Conservation (phyloP, 129 eudicot species). For the Cynara cardunculus region DNA sequence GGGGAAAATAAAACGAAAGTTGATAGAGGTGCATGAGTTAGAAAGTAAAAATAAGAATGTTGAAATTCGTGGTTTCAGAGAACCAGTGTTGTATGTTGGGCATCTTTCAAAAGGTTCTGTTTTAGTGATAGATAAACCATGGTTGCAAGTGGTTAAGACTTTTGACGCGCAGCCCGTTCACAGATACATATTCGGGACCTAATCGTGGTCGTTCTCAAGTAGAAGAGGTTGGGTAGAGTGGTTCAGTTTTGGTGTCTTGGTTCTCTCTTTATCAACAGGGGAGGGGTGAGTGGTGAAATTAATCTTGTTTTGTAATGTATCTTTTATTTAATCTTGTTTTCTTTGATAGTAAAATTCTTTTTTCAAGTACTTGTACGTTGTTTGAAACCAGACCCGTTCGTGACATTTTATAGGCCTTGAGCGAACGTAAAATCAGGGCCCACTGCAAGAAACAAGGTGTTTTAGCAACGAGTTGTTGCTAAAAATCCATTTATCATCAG, state of each 20-base stretch:
- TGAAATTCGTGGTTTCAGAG: constrained; percentile 57
- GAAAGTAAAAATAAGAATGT: constrained; percentile 56
- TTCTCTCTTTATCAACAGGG: not conserved
- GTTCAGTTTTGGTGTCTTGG: constrained; percentile 10
- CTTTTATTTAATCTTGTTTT: constrained; percentile 7
- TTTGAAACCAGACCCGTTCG: not conserved
- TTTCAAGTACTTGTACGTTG: not conserved
- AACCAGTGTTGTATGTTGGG: constrained; percentile 81
- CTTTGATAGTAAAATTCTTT: constrained; percentile 2
- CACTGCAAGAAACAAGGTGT: no score
- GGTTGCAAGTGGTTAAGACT: constrained; percentile 66
- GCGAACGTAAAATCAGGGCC: no score
- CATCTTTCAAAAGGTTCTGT: constrained; percentile 65
- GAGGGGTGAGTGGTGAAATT: constrained; percentile 10
- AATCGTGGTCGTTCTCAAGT: not conserved
- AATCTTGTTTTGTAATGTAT: constrained; percentile 47
- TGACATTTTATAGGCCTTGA: no score
- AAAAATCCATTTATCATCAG: no score
- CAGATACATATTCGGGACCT: constrained; percentile 84
- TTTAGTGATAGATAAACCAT: constrained; percentile 71
- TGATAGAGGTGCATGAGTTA: constrained; percentile 25
- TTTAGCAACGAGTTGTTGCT: no score
- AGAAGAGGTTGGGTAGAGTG: constrained; percentile 16
- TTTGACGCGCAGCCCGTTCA: constrained; percentile 74
- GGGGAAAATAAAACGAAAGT: constrained; percentile 60